Evolutionary conservation across 306 rosid genomes (phyloP), one percentile per base, ranked within the genome.

Genomic region (Cucurbita maxima): DNA sequence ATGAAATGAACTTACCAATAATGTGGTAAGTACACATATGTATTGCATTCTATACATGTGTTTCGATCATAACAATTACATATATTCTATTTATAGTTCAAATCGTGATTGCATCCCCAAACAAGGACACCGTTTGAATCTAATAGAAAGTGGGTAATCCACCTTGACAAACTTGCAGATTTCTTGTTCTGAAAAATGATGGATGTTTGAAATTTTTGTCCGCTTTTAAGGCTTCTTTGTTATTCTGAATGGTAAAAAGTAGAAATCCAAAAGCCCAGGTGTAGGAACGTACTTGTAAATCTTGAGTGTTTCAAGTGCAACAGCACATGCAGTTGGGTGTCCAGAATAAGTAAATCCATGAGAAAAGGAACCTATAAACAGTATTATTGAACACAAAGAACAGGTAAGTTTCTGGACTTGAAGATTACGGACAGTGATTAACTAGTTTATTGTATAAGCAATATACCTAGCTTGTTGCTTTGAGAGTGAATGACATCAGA

Each of bases 391-490:
- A 30, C 34, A 30, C 34, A 30, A 30, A 30, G 34, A 30, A 30
- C 2, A 30, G 34, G 34, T 30, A 30, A 30, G 34, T 30, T 30
- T 30, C 34, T 30, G 34, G 34, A 30, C 34, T 30, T 30, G 34
- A 30, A 30, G 34, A 30, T 30, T 30, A 30, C 3, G 34, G 34
- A 30, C 34, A 30, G 34, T 30, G 34, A 30, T 30, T 30, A 59
- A 6, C 37, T 16, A 34, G 41, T 12, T 59, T 59, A 58, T 36
- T 34, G 19, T 36, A 40, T 14, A 74, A 71, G 45, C 47, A 77
- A 13, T 78, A 54, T 83, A 93, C 98, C 98, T 51, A 90, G 96
- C 83, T 88, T 82, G 84, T 51, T 90, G 88, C 98, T 93, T 77
- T 93, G 91, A 0, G 89, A 78, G 82, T 86, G 64, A 76, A 93